Base-by-base conservation (phyloP, 306 rosid species). In the Lupinus albus region DNA sequence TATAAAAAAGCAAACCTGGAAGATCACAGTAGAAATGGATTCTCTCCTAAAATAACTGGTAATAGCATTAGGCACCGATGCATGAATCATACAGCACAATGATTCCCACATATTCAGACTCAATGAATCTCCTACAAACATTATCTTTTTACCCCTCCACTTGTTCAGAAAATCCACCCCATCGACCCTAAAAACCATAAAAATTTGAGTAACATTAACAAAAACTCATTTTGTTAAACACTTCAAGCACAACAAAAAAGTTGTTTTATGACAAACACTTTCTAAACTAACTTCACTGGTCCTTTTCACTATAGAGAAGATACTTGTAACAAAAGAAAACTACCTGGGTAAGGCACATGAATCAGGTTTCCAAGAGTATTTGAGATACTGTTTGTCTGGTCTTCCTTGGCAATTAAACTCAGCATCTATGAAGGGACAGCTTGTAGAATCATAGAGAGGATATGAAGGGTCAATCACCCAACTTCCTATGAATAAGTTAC, bases 91-190 rank as follows among this genome's bases (percentile, higher is more conserved):
- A 77, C 96, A 89, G 1, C 86, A 60, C 44, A 92, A 61, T 28
- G 97, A 92, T 82, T 92, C 88, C 97, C 97, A 93, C 98, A 88
- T 88, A 80, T 93, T 93, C 38, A 88, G 50, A 83, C 98, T 93
- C 90, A 93, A 80, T 30, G 98, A 93, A 68, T 92, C 97, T 0
- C 97, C 97, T 67, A 92, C 97, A 71, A 89, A 92, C 92, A 89
- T 87, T 84, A 92, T 87, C 82, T 78, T 87, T 79, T 87, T 92
- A 53, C 96, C 96, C 8, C 64, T 82, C 92, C 90, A 92, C 38
- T 17, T 86, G 48, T 41, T 86, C 79, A 93, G 70, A 18, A 93
- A 76, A 39, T 78, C 86, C 48, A 35, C 30, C 69, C 98, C 98
- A 71, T 88, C 67, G 57, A 93, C 89, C 78, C 98, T 93, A 36